Base-by-base conservation (phyloP, 306 rosid species). In the Bauhinia variegata region DNA sequence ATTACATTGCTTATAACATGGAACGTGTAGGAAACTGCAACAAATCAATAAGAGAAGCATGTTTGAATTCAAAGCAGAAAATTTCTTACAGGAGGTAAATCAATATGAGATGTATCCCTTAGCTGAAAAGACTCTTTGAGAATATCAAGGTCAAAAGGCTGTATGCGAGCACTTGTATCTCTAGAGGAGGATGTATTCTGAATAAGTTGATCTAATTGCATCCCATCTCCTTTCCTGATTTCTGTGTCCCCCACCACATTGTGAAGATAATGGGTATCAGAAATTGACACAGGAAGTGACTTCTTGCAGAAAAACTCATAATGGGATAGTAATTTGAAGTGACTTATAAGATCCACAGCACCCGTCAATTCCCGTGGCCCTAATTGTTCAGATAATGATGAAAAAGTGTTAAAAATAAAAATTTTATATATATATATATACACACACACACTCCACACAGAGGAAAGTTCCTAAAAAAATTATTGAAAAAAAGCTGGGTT, bases 291-390 rank as follows among this genome's bases (percentile, higher is more conserved):
- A 49, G 99, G 97, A 78, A 91, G 96, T 38, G 95, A 77, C 64
- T 83, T 81, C 89, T 95, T 90, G 99, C 97, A 90, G 81, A 95
- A 95, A 76, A 85, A 95, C 39, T 88, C 99, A 80, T 82, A 89
- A 69, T 90, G 99, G 13, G 95, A 85, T 17, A 76, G 79, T 70
- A 95, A 79, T 76, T 88, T 95, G 92, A 81, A 90, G 83, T 95
- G 91, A 64, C 79, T 88, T 65, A 90, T 83, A 60, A 95, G 95
- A 85, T 95, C 99, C 42, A 85, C 91, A 62, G 97, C 95, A 49
- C 97, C 88, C 32, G 97, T 90, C 83, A 95, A 73, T 75, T 95
- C 99, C 85, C 96, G 86, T 23, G 96, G 97, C 71, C 96, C 99
- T 93, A 57, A 62, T 60, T 61, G 73, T 37, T 68, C 63, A 73